phyloP scores from a whole-genome alignment of 768 basidiomycete species.

The Hypholoma sublateritium region DNA sequence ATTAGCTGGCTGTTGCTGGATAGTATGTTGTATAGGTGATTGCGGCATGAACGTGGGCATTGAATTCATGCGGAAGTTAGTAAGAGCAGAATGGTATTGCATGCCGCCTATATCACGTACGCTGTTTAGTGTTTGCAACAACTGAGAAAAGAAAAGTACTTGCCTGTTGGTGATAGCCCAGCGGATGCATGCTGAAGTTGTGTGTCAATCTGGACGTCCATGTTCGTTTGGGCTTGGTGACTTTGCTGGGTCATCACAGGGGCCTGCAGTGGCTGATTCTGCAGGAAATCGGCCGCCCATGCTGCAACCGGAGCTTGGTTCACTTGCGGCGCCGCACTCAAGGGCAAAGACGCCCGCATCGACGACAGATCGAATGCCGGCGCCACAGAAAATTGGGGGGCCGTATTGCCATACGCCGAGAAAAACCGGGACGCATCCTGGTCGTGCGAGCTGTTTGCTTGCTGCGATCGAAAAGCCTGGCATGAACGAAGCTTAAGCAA shows the following conservation, averaged over 20 bases:
- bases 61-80: slow-evolving; percentile 37
- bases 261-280: slow-evolving; percentile 29
- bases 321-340: slow-evolving; percentile 21
- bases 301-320: slow-evolving; percentile 30
- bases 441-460: slow-evolving; percentile 40
- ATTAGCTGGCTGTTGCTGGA: slow-evolving; percentile 25
- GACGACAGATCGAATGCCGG: slow-evolving; percentile 58
- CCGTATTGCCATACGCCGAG: slow-evolving; percentile 30
- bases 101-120: slow-evolving; percentile 27
- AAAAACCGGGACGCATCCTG: slow-evolving; percentile 78
- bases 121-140: not conserved
- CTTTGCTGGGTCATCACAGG: slow-evolving; percentile 14
- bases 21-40: slow-evolving; percentile 25
- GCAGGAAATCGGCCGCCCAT: slow-evolving; percentile 69
- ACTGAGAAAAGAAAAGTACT: not conserved
- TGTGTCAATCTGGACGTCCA: slow-evolving; percentile 15
- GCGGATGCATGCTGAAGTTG: slow-evolving; percentile 7
- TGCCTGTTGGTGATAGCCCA: slow-evolving; percentile 20
- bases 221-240: slow-evolving; percentile 11
- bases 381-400: slow-evolving; percentile 34
- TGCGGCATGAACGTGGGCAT: slow-evolving; percentile 35
- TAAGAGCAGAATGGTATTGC: slow-evolving; percentile 40
- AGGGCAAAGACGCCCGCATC: slow-evolving; percentile 50
- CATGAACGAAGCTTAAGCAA: slow-evolving; percentile 1
- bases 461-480: slow-evolving; percentile 64